Base-by-base conservation (phyloP, 176 grass and related monocot genomes). In the Zizania latifolia region DNA sequence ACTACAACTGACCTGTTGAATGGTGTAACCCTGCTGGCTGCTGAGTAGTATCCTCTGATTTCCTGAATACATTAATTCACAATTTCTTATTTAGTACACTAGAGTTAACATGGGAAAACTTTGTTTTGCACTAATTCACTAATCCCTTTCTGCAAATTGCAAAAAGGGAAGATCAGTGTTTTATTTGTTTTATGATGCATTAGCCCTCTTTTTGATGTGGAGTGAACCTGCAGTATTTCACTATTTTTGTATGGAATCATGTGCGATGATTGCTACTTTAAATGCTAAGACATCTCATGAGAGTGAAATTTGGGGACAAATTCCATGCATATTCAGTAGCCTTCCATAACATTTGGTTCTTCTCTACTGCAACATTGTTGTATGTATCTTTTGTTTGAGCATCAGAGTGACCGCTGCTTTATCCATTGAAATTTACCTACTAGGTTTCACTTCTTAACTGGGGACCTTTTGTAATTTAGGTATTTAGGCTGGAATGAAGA, bases 401-500 rank as follows among this genome's bases (percentile, higher is more conserved):
- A 12, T 17, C 58, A 72, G 46, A 62, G 24, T 65, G 32, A 55
- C 22, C 37, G 10, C 13, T 1, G 63, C 31, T 86, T 54, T 24
- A 68, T 13, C 22, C 9, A 29, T 58, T 68, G 41, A 36, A 13
- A 67, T 83, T 51, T 77, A 76, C 12, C 23, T 21, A 14, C 22
- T 70, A 63, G 5, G 12, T 53, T 53, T 41, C 17, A 51, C n/a
- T 32, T 28, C 37, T 50, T 68, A 24, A 58, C 37, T 57, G 37
- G 26, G 19, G 17, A 3, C 29, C 60, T 76, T 71, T 86, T 67
- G 62, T 84, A 62, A 74, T 79, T 84, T 81, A 99, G 95, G 95
- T 88, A 99, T 99, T 72, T 94, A 91, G 91, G 92, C 95, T 50
- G 95, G 95, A 51, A 99, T 99, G 95, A 88, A 81, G 79, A 94